These are phyloP conservation scores for Saturnispora ahearnii DNA, from an alignment of 805 yeast genomes.

Conservation along the genomic window DNA sequence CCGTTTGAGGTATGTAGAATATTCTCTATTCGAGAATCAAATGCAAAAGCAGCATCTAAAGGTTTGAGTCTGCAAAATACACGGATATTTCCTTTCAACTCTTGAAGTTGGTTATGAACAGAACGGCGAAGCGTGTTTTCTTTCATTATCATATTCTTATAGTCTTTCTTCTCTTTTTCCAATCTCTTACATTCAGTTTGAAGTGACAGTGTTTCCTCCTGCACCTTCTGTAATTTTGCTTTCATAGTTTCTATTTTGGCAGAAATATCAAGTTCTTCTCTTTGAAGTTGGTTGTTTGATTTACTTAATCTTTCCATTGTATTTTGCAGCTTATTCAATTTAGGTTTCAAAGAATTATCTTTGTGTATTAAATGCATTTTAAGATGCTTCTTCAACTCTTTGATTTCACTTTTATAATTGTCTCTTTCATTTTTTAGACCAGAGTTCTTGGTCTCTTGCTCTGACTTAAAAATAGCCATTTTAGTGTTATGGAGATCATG, in stretches of 20 bases:
- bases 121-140: slow-evolving; percentile 38
- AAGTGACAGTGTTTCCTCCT: background rate
- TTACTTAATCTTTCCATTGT: no score
- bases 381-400: background rate
- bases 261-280: background rate
- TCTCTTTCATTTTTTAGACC: background rate
- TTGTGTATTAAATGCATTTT: background rate
- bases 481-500: background rate
- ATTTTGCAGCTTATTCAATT: background rate
- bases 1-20: slow-evolving; percentile 16
- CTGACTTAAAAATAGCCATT: background rate
- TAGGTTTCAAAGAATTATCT: background rate
- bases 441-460: background rate
- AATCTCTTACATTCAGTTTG: background rate
- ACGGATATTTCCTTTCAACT: slow-evolving; percentile 82
- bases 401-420: background rate
- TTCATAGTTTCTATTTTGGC: background rate
- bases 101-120: slow-evolving; percentile 70
- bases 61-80: slow-evolving; percentile 87
- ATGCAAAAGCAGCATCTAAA: slow-evolving; percentile 14
- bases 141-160: slow-evolving; percentile 21
- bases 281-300: no score
- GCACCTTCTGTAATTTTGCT: background rate
- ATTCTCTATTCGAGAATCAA: slow-evolving; percentile 10
- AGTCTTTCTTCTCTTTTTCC: slow-evolving; percentile 4